Percentiles rank a stretch among this genome's conserved stretches.
phyloP scores from a whole-genome alignment of 1,284 basidiomycete genomes.

The Abortiporus biennis region DNA sequence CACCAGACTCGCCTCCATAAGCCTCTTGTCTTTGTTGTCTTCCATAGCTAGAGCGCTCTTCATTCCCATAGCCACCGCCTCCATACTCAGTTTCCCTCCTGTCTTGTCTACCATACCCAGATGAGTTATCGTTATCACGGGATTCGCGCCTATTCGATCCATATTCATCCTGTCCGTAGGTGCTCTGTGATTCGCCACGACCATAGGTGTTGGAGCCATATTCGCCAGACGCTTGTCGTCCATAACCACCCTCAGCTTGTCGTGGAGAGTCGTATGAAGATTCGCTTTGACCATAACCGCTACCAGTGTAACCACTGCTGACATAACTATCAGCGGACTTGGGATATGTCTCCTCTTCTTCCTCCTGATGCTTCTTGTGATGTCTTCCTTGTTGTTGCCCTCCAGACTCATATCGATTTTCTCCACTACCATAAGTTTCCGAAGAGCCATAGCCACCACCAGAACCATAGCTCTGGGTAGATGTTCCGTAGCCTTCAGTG shows the following conservation, averaged over 20 bases:
- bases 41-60: conserved; percentile 10
- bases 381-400: not conserved
- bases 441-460: conserved; percentile 8
- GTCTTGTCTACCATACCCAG: not conserved
- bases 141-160: not conserved
- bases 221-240: conserved; percentile 1
- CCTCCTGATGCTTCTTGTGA: not conserved
- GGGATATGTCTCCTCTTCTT: conserved; percentile 3
- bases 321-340: conserved; percentile 4
- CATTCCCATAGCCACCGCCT: not conserved
- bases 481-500: not conserved
- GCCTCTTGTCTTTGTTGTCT: not conserved
- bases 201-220: not conserved
- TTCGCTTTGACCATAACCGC: not conserved
- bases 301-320: conserved; percentile 3
- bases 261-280: conserved; percentile 4
- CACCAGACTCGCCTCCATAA: not conserved
- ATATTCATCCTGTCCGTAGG: conserved; percentile 3
- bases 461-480: conserved; percentile 1
- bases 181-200: not conserved
- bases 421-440: conserved; percentile 7
- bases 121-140: not conserved
- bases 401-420: conserved; percentile 2
- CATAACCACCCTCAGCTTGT: conserved; percentile 8
- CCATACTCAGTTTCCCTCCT: not conserved